phyloP scores from a whole-genome alignment of 805 yeast genomes.

The Pichia californica region DNA sequence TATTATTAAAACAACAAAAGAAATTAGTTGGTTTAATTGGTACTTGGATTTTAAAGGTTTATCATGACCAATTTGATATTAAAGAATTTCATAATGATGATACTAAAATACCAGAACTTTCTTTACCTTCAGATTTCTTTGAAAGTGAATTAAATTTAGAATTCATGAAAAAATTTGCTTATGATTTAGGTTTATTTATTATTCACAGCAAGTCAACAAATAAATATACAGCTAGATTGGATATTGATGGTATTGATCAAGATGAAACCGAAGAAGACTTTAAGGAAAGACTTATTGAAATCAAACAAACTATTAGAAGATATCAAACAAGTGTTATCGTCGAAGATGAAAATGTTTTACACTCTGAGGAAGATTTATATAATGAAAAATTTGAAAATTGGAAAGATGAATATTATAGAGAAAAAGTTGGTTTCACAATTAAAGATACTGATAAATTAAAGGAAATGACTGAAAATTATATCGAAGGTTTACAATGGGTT shows the following conservation, averaged over 20 bases:
- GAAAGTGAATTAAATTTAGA: slow-evolving; percentile 42
- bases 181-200: slow-evolving; percentile 59
- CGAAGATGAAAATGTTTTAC: slow-evolving; percentile 49
- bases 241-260: slow-evolving; percentile 68
- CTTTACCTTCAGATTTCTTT: slow-evolving; percentile 42
- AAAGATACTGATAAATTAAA: slow-evolving; percentile 51
- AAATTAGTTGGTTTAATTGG: slow-evolving; percentile 55
- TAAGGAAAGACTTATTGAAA: slow-evolving; percentile 42
- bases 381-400: slow-evolving; percentile 69
- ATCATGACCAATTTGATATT: slow-evolving; percentile 28
- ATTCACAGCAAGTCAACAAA: slow-evolving; percentile 55
- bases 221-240: slow-evolving; percentile 54
- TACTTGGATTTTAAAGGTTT: slow-evolving; percentile 39
- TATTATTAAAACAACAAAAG: slow-evolving; percentile 67
- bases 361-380: slow-evolving; percentile 56
- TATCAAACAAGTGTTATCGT: slow-evolving; percentile 60
- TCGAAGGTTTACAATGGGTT: slow-evolving; percentile 98
- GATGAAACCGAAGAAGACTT: slow-evolving; percentile 62
- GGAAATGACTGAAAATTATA: slow-evolving; percentile 70
- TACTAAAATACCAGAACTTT: slow-evolving; percentile 37
- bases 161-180: slow-evolving; percentile 57
- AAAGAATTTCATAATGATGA: slow-evolving; percentile 30
- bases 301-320: slow-evolving; percentile 50
- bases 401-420: slow-evolving; percentile 80
- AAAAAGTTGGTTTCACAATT: slow-evolving; percentile 67